Evolutionary conservation across 2,329 filamentous ascomycete genomes (phyloP).

Genomic region (Cordyceps javanica): DNA sequence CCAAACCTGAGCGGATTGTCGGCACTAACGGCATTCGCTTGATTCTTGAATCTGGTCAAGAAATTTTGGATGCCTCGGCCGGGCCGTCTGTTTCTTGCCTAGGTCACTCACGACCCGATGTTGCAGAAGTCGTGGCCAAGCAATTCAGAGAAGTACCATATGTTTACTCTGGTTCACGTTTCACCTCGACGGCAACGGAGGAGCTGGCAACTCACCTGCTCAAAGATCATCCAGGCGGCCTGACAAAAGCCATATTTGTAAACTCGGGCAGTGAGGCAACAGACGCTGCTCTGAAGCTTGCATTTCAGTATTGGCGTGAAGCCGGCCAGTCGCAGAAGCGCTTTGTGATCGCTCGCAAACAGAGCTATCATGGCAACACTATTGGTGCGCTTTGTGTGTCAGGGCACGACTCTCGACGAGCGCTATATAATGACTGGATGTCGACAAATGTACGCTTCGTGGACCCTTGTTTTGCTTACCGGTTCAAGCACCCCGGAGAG

Average conservation of each 20-base stretch:
- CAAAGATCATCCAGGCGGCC: slow-evolving; percentile 3
- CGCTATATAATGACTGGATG: not conserved
- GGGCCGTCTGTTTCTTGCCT: slow-evolving; percentile 12
- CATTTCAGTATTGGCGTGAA: slow-evolving; percentile 42
- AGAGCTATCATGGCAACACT: slow-evolving; percentile 44
- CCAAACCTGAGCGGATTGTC: not conserved
- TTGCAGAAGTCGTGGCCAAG: not conserved
- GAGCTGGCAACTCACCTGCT: slow-evolving; percentile 8
- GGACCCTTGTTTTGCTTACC: slow-evolving; percentile 2
- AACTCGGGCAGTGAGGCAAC: slow-evolving; percentile 32
- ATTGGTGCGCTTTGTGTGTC: slow-evolving; percentile 42
- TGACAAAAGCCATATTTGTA: slow-evolving; percentile 15
- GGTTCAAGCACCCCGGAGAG: not conserved
- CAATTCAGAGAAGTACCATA: slow-evolving; percentile 12
- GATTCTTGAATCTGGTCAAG: not conserved
- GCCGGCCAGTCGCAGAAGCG: slow-evolving; percentile 27
- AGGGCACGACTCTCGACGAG: not conserved
- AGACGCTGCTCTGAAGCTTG: slow-evolving; percentile 44
- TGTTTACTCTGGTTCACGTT: slow-evolving; percentile 13
- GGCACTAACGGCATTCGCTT: not conserved
- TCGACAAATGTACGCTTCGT: slow-evolving; percentile 4
- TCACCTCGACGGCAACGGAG: slow-evolving; percentile 9
- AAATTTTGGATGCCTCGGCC: slow-evolving; percentile 11
- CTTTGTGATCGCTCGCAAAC: slow-evolving; percentile 36
- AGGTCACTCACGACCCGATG: not conserved